phyloP scores from a whole-genome alignment of 257 asterid genomes.

The Rauvolfia tetraphylla region DNA sequence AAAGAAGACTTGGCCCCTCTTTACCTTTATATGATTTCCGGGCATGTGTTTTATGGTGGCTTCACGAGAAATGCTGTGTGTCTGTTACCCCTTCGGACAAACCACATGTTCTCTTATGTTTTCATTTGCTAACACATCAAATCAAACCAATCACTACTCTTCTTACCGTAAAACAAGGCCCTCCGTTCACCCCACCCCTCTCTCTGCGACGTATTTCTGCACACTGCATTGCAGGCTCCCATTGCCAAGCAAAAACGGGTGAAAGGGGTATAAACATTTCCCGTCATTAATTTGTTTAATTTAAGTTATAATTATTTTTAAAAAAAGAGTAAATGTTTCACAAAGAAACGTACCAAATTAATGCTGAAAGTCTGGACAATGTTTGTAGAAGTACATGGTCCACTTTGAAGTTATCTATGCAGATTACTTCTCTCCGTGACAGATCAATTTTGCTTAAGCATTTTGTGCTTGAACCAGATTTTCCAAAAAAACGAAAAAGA shows the following conservation, averaged over 20 bases:
- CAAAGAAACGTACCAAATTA: too few species aligned
- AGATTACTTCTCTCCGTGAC: not conserved
- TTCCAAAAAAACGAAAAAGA: not conserved
- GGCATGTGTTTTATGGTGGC: not conserved
- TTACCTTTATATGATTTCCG: not conserved
- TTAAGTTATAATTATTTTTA: too few species aligned
- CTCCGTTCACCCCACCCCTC: not conserved
- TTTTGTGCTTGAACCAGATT: not conserved
- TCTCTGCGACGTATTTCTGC: not conserved
- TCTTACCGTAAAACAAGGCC: not conserved
- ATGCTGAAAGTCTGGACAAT: too few species aligned
- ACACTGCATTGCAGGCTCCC: not conserved
- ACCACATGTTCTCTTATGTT: constrained; percentile 1
- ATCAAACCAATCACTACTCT: not conserved
- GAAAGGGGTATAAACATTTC: too few species aligned
- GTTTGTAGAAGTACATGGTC: too few species aligned
- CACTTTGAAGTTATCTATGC: not conserved
- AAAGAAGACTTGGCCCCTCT: not conserved
- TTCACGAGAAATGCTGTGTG: constrained; percentile 5
- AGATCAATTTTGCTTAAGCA: too few species aligned
- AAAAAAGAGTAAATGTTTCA: too few species aligned
- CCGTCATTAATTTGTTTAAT: too few species aligned
- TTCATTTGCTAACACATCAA: not conserved
- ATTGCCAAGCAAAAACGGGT: not conserved
- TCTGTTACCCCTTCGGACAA: constrained; percentile 10